Conservation (phyloP, 2,329 filamentous ascomycete species). For the Colletotrichum sp. region DNA sequence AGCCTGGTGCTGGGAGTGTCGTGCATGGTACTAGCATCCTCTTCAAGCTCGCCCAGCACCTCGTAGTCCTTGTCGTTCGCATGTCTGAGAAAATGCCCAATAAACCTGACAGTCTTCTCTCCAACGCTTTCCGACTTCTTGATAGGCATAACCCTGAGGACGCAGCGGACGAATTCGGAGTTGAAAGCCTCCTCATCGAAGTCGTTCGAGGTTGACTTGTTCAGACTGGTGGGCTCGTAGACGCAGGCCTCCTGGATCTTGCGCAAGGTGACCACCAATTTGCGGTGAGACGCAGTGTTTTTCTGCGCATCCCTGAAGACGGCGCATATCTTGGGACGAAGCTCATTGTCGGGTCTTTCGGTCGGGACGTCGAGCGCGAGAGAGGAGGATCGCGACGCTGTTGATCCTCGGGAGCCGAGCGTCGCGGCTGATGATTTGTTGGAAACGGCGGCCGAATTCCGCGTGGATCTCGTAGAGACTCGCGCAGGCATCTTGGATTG, state of each 20-base stretch:
- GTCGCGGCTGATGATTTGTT: slow-evolving; percentile 43
- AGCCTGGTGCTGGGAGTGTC: slow-evolving; percentile 87
- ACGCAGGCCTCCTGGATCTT: slow-evolving; percentile 90
- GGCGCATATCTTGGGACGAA: slow-evolving; percentile 76
- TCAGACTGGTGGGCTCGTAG: slow-evolving; percentile 62
- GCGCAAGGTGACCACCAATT: slow-evolving; percentile 83
- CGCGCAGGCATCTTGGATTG: slow-evolving; percentile 52
- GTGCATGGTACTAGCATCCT: slow-evolving; percentile 72
- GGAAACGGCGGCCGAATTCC: slow-evolving; percentile 46
- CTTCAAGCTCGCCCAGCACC: slow-evolving; percentile 67
- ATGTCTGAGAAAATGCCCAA: slow-evolving; percentile 84
- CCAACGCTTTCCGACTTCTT: slow-evolving; percentile 92
- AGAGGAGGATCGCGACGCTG: slow-evolving; percentile 52
- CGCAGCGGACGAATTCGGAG: slow-evolving; percentile 80
- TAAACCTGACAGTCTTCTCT: slow-evolving; percentile 83
- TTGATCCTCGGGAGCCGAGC: slow-evolving; percentile 46
- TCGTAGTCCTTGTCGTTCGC: slow-evolving; percentile 74
- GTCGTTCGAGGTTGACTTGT: slow-evolving; percentile 62
- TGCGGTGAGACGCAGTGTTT: slow-evolving; percentile 88
- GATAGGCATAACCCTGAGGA: slow-evolving; percentile 81
- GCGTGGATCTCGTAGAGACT: slow-evolving; percentile 50
- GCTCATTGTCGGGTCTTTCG: slow-evolving; percentile 71
- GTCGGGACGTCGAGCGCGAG: slow-evolving; percentile 62
- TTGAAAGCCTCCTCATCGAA: slow-evolving; percentile 90
- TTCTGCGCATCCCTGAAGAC: slow-evolving; percentile 85